Percentiles rank a stretch among this genome's conserved stretches.
phyloP scores from a whole-genome alignment of 495 filamentous ascomycete genomes.

The Tuber calosporum region DNA sequence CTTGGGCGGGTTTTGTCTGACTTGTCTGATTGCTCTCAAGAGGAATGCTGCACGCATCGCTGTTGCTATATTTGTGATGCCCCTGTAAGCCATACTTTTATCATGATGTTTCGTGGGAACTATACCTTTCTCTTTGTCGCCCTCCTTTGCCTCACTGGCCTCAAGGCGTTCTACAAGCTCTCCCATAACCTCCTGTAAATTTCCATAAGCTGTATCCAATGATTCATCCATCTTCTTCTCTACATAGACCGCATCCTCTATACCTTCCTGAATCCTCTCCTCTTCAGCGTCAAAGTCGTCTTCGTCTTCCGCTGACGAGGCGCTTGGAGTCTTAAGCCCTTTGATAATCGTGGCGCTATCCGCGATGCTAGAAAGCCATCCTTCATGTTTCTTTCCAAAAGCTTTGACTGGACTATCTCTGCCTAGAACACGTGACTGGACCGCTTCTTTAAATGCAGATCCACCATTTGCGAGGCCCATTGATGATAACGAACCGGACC shows the following conservation, averaged over 20 bases:
- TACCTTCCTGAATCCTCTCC: constrained; percentile 61
- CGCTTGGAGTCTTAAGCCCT: constrained; percentile 58
- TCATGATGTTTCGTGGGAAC: neutral
- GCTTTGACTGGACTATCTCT: constrained; percentile 57
- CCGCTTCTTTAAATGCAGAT: constrained; percentile 48
- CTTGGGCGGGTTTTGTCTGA: constrained; percentile 59
- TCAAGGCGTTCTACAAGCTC: constrained; percentile 44
- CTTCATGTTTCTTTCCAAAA: constrained; percentile 55
- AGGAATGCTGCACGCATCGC: constrained; percentile 54
- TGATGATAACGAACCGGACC: constrained; percentile 37
- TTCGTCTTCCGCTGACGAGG: constrained; percentile 56
- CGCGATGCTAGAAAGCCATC: constrained; percentile 61
- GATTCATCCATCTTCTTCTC: constrained; percentile 55
- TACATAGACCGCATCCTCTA: constrained; percentile 62
- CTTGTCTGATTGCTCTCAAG: constrained; percentile 66
- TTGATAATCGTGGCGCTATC: constrained; percentile 56
- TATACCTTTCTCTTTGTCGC: constrained; percentile 16
- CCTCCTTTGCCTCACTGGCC: constrained; percentile 42
- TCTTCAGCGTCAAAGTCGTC: constrained; percentile 67
- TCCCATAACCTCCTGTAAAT: constrained; percentile 54
- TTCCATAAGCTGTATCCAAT: constrained; percentile 52
- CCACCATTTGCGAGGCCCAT: constrained; percentile 54
- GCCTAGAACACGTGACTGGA: constrained; percentile 56
- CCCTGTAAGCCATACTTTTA: neutral
- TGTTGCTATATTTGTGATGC: constrained; percentile 7